Percentiles rank a stretch among this genome's conserved stretches.
phyloP scores from a whole-genome alignment of 345 rosid genomes.

The Cardamine resedifolia region DNA sequence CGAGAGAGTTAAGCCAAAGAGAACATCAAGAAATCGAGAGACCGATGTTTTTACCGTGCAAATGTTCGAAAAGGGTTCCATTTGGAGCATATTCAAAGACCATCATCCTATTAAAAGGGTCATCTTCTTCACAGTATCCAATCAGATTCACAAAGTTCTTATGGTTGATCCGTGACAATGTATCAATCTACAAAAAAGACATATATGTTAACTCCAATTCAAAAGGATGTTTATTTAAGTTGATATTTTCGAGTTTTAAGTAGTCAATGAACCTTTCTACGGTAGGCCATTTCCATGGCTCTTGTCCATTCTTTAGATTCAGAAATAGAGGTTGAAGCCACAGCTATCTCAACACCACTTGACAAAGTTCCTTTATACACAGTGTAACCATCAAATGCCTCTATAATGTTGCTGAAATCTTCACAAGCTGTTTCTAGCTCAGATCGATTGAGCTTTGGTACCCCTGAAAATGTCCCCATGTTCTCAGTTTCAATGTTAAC shows the following conservation, averaged over 20 bases:
- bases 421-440: constrained; percentile 98
- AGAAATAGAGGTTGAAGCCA: constrained; percentile 71
- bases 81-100: constrained; percentile 99
- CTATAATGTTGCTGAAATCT: constrained; percentile 96
- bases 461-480: constrained; percentile 48
- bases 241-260: neutral
- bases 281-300: constrained; percentile 87
- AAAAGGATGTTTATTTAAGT: neutral
- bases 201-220: neutral
- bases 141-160: constrained; percentile 93
- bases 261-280: constrained; percentile 65
- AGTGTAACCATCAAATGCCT: constrained; percentile 81
- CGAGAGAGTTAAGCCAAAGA: neutral
- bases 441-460: constrained; percentile 78
- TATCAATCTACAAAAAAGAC: constrained; percentile 56
- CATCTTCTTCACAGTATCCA: constrained; percentile 83
- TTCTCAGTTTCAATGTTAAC: constrained; percentile 22
- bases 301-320: constrained; percentile 85
- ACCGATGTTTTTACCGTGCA: constrained; percentile 58
- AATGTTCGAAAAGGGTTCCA: constrained; percentile 84
- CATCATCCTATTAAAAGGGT: constrained; percentile 95
- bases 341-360: constrained; percentile 95
- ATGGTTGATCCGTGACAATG: constrained; percentile 77
- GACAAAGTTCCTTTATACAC: constrained; percentile 91
- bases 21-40: constrained; percentile 1